Conservation (phyloP, 257 asterid species). For the Phtheirospermum japonicum region DNA sequence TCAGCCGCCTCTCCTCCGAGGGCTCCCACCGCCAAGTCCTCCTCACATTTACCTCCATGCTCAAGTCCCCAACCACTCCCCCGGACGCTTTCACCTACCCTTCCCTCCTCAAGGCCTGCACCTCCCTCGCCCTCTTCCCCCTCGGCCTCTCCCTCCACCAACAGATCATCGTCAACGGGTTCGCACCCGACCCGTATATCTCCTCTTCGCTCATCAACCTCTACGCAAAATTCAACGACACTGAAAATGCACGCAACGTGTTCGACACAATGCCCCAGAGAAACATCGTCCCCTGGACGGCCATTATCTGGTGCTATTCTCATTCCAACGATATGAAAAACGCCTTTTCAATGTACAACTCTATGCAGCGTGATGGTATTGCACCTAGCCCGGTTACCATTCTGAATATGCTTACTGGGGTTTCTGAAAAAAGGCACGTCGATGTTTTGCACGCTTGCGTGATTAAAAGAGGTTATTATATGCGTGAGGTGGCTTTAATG, state of each 20-base stretch:
- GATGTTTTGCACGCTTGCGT: constrained; percentile 48
- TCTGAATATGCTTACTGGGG: constrained; percentile 63
- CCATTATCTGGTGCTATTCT: constrained; percentile 64
- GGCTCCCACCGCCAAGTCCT: constrained; percentile 58
- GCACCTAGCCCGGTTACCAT: constrained; percentile 53
- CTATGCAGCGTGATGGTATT: constrained; percentile 57
- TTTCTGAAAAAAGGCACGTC: constrained; percentile 39
- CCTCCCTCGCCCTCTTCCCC: constrained; percentile 45
- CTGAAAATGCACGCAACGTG: constrained; percentile 45
- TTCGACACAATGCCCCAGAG: constrained; percentile 61
- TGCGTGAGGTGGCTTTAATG: constrained; percentile 37
- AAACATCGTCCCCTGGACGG: constrained; percentile 74
- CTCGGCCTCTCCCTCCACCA: constrained; percentile 72
- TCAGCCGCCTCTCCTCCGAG: constrained; percentile 61
- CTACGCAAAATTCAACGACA: constrained; percentile 43
- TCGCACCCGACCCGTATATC: constrained; percentile 59
- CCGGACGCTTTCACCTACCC: constrained; percentile 80
- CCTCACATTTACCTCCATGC: constrained; percentile 48
- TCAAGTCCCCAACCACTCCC: constrained; percentile 38
- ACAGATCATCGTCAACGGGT: constrained; percentile 50
- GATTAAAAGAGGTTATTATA: constrained; percentile 43
- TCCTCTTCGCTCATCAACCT: constrained; percentile 61
- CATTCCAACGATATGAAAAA: constrained; percentile 41
- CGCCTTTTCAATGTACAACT: constrained; percentile 50
- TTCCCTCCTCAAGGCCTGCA: constrained; percentile 71